Evolutionary conservation across 108 stramenopile species (phyloP), one percentile per base, ranked within the genome.

Genomic region (Nitzschia sp.): DNA sequence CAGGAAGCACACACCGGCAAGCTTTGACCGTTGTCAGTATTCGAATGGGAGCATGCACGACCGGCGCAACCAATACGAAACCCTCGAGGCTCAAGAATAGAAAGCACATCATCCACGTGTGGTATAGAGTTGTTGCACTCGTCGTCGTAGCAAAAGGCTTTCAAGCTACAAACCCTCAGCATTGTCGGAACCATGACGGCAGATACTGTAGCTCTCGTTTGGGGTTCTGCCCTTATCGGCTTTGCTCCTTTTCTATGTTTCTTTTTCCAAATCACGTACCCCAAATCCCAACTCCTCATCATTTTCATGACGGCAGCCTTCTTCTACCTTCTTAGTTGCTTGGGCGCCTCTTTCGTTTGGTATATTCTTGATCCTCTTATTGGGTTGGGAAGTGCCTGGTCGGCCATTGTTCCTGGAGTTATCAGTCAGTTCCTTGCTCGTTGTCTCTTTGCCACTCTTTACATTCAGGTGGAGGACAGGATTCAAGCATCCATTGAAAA

Each of bases 231-330:
- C 60, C 72, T 88, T 56, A 70, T 93, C 20, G 87, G 88, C 65
- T 89, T 90, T 63, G 89, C 86, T 10, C 92, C 92, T 15, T 69
- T 88, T 46, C 15, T 89, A 8, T 83, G 84, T 63, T 76, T 90
- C 56, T 83, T 93, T 57, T 72, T 86, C 50, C 67, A 80, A 25
- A 63, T 93, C 37, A 54, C 79, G 0, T 89, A 77, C 19, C 80
- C 69, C 17, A 93, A 93, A 60, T 82, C 92, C 15, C 88, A 93
- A 74, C 68, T 93, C 5, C 61, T 90, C 15, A 93, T 93, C 34
- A 58, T 93, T 10, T 81, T 86, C 0, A 84, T 84, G 10, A 76
- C 83, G 19, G 59, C 86, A 7, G 89, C 87, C 29, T 93, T 93
- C 52, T 79, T 85, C 55, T 90, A 76, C 64, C 62, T 93, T 22